These are phyloP conservation scores for Oleoguttula mirabilis DNA, from an alignment of 495 filamentous ascomycete species.

Conservation along the genomic window DNA sequence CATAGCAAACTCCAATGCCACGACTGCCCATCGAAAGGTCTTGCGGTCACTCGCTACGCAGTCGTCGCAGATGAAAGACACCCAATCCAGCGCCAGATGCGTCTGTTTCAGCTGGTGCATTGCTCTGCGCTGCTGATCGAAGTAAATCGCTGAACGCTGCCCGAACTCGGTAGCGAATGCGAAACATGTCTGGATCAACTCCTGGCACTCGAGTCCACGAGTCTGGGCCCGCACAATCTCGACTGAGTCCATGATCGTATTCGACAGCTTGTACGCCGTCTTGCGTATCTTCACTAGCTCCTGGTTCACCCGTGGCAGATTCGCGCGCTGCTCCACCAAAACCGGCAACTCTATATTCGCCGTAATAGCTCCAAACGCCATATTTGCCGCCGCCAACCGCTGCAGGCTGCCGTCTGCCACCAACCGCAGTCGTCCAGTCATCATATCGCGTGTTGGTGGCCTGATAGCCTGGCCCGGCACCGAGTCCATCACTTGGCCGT, in stretches of 20 bases:
- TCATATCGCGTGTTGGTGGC: constrained; percentile 72
- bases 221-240: constrained; percentile 81
- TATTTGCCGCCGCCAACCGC: constrained; percentile 64
- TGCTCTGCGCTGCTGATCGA: constrained; percentile 82
- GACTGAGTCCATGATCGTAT: constrained; percentile 98
- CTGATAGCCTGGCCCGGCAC: constrained; percentile 46
- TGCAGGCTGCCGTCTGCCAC: constrained; percentile 79
- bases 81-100: constrained; percentile 87
- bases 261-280: constrained; percentile 91
- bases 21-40: constrained; percentile 94
- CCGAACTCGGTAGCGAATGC: constrained; percentile 97
- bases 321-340: constrained; percentile 82
- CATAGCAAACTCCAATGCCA: constrained; percentile 93
- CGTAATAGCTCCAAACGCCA: constrained; percentile 43
- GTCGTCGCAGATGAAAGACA: constrained; percentile 94
- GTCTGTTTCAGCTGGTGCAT: constrained; percentile 96
- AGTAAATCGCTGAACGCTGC: constrained; percentile 79
- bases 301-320: constrained; percentile 79
- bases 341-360: constrained; percentile 67
- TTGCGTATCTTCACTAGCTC: constrained; percentile 92
- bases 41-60: constrained; percentile 89
- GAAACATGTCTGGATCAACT: constrained; percentile 97
- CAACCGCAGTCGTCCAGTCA: constrained; percentile 73
- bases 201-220: constrained; percentile 73
- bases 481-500: constrained; percentile 52